phyloP scores from a whole-genome alignment of 2,329 filamentous ascomycete genomes.

The Colletotrichum shisoi region DNA sequence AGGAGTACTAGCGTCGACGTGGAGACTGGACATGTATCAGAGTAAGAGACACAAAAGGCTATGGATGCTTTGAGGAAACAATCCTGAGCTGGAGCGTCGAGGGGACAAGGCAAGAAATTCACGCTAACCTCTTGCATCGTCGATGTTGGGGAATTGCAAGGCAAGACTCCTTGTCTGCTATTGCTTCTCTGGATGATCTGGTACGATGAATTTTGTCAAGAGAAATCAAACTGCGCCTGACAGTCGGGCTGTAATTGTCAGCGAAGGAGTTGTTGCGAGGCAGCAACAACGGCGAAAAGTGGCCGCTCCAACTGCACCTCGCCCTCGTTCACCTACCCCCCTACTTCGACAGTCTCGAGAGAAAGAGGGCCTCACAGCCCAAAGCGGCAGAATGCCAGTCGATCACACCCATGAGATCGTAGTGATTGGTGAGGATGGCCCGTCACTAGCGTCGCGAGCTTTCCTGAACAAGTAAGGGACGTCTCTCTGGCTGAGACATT shows the following conservation, averaged over 20 bases:
- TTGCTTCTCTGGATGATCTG: not conserved
- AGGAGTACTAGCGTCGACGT: constrained; percentile 22
- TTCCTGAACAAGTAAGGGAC: constrained; percentile 20
- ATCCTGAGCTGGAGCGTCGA: not conserved
- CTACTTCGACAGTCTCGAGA: too few species aligned
- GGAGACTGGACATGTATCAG: constrained; percentile 25
- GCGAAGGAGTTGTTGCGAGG: too few species aligned
- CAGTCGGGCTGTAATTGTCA: not conserved
- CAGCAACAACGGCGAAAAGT: too few species aligned
- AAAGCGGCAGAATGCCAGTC: constrained; percentile 19
- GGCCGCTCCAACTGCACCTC: too few species aligned
- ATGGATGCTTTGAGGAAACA: not conserved
- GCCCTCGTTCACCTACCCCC: too few species aligned
- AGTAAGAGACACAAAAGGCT: constrained; percentile 35
- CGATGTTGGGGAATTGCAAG: not conserved
- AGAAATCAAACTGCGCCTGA: not conserved
- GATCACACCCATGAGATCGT: constrained; percentile 21
- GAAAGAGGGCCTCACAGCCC: constrained; percentile 6
- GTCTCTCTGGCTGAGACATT: constrained; percentile 23
- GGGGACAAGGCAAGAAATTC: not conserved
- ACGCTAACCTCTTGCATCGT: constrained; percentile 22
- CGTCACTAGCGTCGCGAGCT: constrained; percentile 34
- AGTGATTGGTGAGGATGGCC: constrained; percentile 15
- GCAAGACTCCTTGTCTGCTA: not conserved
- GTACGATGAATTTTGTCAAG: not conserved